These are phyloP conservation scores for Glycine latifolia DNA, from an alignment of 306 rosid species.

Conservation along the genomic window DNA sequence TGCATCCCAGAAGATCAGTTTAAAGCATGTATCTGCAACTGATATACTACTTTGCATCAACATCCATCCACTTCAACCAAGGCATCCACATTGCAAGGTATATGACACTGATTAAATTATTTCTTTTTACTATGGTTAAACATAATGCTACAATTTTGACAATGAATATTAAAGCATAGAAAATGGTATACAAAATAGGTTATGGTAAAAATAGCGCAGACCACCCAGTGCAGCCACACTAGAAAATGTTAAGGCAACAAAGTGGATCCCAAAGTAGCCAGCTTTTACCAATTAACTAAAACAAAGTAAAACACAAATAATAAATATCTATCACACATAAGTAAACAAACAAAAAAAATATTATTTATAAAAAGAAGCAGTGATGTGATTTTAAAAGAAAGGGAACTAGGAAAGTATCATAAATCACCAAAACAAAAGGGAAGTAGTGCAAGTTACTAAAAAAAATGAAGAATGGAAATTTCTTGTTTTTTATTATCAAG, in stretches of 20 bases:
- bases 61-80: neutral
- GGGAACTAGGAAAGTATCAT: neutral
- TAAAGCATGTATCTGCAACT: neutral
- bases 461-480: too few species aligned
- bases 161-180: too few species aligned
- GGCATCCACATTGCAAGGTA: too few species aligned
- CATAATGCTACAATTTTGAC: too few species aligned
- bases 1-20: conserved; percentile 2
- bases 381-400: neutral
- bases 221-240: neutral
- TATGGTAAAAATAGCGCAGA: neutral
- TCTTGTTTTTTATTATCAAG: too few species aligned
- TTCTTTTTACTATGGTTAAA: too few species aligned
- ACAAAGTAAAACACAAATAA: conserved; percentile 1
- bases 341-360: neutral
- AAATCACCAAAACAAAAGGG: neutral
- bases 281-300: neutral
- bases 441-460: too few species aligned
- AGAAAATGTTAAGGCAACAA: neutral
- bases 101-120: too few species aligned
- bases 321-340: conserved; percentile 19
- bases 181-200: neutral
- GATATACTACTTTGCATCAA: conserved; percentile 18
- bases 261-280: neutral
- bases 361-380: neutral